phyloP scores from a whole-genome alignment of 1,139 yeast genomes.

The Debaryomyces sp. region DNA sequence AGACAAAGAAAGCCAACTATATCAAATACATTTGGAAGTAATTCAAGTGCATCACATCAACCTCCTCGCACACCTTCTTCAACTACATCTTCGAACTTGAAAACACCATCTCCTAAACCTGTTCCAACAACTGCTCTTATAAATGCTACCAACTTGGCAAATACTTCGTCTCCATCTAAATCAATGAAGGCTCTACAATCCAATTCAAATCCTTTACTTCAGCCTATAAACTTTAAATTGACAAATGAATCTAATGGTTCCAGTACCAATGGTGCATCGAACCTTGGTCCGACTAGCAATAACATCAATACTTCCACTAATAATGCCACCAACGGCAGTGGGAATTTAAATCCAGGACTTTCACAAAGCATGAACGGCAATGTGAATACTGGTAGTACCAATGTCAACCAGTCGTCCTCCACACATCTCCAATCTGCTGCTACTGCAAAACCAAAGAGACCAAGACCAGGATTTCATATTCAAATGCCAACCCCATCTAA shows the following conservation, averaged over 20 bases:
- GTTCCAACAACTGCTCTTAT: slow-evolving; percentile 27
- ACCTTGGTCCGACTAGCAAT: background rate
- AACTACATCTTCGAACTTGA: slow-evolving; percentile 20
- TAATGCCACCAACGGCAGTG: background rate
- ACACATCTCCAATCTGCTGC: background rate
- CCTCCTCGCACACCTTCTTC: slow-evolving; percentile 45
- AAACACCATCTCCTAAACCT: slow-evolving; percentile 47
- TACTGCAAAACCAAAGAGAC: slow-evolving; percentile 22
- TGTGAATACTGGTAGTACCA: background rate
- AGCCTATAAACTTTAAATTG: slow-evolving; percentile 58
- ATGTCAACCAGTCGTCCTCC: background rate
- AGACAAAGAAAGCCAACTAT: slow-evolving; percentile 43
- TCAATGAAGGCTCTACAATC: slow-evolving; percentile 58
- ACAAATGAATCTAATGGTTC: slow-evolving; percentile 3
- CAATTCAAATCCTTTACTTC: slow-evolving; percentile 52
- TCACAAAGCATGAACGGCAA: background rate
- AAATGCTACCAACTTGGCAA: slow-evolving; percentile 19
- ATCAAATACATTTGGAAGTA: slow-evolving; percentile 35
- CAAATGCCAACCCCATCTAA: slow-evolving; percentile 54
- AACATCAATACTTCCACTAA: background rate
- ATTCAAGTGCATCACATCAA: slow-evolving; percentile 13
- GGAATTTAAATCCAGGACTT: background rate
- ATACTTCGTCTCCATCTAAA: slow-evolving; percentile 48
- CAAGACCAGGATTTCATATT: slow-evolving; percentile 45
- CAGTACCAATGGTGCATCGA: background rate